phyloP scores from a whole-genome alignment of 106 monocot genomes.

The Allium sativum region DNA sequence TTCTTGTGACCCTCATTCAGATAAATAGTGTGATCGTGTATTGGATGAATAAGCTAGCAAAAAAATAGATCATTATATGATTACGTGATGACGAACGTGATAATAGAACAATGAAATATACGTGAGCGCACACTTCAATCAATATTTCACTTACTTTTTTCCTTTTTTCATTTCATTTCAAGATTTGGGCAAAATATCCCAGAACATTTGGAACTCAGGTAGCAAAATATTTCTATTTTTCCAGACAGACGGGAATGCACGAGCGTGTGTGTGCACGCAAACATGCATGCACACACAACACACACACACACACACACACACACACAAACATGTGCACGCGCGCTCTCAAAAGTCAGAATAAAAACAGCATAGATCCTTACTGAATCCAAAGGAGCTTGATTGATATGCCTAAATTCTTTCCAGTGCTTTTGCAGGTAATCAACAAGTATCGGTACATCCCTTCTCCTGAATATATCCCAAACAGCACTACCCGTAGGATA shows the following conservation, averaged over 20 bases:
- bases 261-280: neutral
- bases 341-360: too few species aligned
- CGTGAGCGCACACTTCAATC: too few species aligned
- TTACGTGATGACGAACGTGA: neutral
- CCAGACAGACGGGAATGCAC: neutral
- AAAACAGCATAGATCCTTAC: slow-evolving; percentile 13
- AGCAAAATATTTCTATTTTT: neutral
- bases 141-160: too few species aligned
- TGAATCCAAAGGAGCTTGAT: slow-evolving; percentile 23
- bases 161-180: too few species aligned
- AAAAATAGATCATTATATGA: neutral
- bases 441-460: slow-evolving; percentile 28
- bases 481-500: slow-evolving; percentile 27
- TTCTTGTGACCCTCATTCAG: slow-evolving; percentile 31
- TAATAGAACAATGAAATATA: too few species aligned
- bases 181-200: too few species aligned
- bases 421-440: slow-evolving; percentile 30
- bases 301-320: too few species aligned
- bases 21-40: slow-evolving; percentile 45
- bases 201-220: too few species aligned
- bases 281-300: too few species aligned
- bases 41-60: slow-evolving; percentile 36
- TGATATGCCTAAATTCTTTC: slow-evolving; percentile 34
- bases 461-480: slow-evolving; percentile 49
- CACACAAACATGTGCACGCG: neutral